Evolutionary conservation across 2,329 filamentous ascomycete species (phyloP), one percentile per base, ranked within the genome.

Genomic region (Alternaria dauci): DNA sequence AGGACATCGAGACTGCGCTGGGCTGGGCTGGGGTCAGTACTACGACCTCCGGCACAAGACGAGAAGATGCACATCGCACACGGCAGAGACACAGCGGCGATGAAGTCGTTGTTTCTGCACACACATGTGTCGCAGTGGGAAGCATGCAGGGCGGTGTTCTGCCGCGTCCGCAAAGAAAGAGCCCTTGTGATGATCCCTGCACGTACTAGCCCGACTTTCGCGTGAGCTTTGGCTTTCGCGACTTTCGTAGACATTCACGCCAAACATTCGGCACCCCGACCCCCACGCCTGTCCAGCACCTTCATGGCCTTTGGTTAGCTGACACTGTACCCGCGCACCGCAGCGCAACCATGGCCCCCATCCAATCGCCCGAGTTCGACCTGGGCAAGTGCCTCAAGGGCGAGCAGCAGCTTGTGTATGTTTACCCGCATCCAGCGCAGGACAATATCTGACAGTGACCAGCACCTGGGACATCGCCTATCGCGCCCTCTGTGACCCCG

Each of bases 361-460:
- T 69, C 36, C 67, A 66, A 62, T 63, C 68, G 44, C 61, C 70
- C 66, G 84, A 86, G 78, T 92, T 94, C 75, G 88, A 93, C 75
- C 85, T 97, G 80, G 91, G 93, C 80, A 89, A 91, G 77, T 96
- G 92, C 81, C 86, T 98, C 74, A 89, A 87, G 72, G 92, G 92
- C 81, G 89, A 94, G 78, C 87, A 87, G 73, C 86, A 90, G 76
- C 84, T 97, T 73, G 86, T 97, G 91, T 96, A 85, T 78, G 89
- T 84, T 63, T 72, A 67, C 67, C 62, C 41, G 32, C 26, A 38
- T 41, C 20, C 32, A 43, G 41, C 25, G 30, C 32, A 25, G 30
- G 9, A 41, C 46, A 11, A 16, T 9, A 25, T 28, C 68, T 71
- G 59, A 75, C 81, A 86, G 48, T 78, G 2, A 81, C 60, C 83